Evolutionary conservation across 805 yeast species (phyloP), one percentile per base, ranked within the genome.

Genomic region (Diddensiella caesifluorescens): DNA sequence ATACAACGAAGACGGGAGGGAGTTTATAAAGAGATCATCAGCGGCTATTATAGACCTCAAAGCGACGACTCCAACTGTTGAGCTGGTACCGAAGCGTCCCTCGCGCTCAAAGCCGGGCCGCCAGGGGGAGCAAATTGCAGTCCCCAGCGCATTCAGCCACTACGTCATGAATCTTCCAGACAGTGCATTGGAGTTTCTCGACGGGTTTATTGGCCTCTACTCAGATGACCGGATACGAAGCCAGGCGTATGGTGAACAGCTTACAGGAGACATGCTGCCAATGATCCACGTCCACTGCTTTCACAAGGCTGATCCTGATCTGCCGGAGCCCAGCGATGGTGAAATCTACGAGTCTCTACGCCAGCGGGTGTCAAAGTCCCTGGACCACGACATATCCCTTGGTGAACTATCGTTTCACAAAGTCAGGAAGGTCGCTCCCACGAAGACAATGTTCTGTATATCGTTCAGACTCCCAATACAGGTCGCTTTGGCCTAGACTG

Each of bases 131-230:
- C 33, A 32, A n/a, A 34, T 50, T 4, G 39, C 52, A 3, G 68
- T 81, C 1, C 73, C 96, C 1, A 60, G 62, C 22, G 69, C 67
- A 50, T 71, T 76, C 51, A 61, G 76, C 34, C 89, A 88, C 57
- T 92, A 78, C 55, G 95, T 87, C 7, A 92, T 92, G 98, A 92
- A 92, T 58, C 71, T 92, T 43, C 99, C 99, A 2, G 98, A 87
- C 56, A 74, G 88, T 34, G 97, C 98, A 0, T 68, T 92, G 18
- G 80, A 81, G 15, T 92, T 92, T 55, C 64, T 88, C 41, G 79
- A 80, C 53, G 83, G 82, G 38, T 90, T 77, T 55, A 68, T 77
- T 25, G 96, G 97, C 0, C 67, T 89, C 22, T 85, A 82, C 60
- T 50, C 69, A 1, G 63, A 67, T 26, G 61, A 59, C 13, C 38